Conservation (phyloP, 805 yeast species). For the Barnettozyma vustinii region DNA sequence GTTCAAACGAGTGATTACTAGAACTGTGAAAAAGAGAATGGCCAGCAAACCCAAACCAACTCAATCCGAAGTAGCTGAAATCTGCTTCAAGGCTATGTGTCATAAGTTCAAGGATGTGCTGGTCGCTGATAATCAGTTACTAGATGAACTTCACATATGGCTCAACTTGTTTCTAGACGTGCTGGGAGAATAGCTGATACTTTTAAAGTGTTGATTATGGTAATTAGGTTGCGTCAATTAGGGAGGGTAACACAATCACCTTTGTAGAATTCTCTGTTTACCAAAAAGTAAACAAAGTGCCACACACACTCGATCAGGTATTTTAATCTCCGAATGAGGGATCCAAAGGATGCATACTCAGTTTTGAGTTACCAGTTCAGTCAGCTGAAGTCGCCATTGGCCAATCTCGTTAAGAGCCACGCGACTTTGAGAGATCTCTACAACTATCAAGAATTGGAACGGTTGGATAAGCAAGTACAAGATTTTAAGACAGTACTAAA, state of each 20-base stretch:
- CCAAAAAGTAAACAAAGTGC: background rate
- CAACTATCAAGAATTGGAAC: constrained; percentile 1
- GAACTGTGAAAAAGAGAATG: constrained; percentile 15
- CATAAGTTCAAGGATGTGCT: constrained; percentile 15
- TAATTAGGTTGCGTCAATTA: no score
- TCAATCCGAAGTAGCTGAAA: constrained; percentile 23
- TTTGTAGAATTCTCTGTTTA: background rate
- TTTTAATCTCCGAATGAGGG: background rate
- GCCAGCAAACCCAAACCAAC: constrained; percentile 8
- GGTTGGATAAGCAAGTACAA: background rate
- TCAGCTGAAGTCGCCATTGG: constrained; percentile 9
- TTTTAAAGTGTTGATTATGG: no score
- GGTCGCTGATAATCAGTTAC: constrained; percentile 7
- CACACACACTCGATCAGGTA: background rate
- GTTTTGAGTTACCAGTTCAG: constrained; percentile 9
- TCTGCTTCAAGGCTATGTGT: constrained; percentile 20
- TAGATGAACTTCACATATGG: constrained; percentile 18
- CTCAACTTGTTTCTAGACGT: constrained; percentile 12
- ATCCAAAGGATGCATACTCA: constrained; percentile 9
- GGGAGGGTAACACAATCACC: no score
- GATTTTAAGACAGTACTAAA: background rate
- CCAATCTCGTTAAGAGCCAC: constrained; percentile 9
- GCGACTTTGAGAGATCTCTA: constrained; percentile 4
- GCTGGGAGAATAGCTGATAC: constrained; percentile 8
- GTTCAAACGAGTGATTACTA: constrained; percentile 15